These are phyloP conservation scores for Phytophthora brassicae DNA, from an alignment of 352 stramenopile species.

Conservation along the genomic window DNA sequence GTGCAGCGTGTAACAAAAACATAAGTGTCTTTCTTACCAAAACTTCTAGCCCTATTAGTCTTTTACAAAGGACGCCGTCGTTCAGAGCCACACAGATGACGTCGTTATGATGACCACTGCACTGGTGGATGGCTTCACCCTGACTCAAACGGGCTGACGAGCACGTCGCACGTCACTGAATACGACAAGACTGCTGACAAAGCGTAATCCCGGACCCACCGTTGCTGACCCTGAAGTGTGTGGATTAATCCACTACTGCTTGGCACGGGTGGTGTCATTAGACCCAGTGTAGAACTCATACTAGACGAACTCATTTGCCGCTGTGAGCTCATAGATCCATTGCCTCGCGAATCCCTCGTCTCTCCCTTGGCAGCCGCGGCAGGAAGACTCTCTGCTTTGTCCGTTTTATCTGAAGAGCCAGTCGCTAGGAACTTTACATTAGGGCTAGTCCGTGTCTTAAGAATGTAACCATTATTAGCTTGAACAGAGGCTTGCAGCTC, in stretches of 20 bases:
- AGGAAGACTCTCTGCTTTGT: slow-evolving; percentile 87
- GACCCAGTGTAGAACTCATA: slow-evolving; percentile 31
- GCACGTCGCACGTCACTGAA: slow-evolving; percentile 93
- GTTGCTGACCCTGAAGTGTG: slow-evolving; percentile 88
- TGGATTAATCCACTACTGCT: slow-evolving; percentile 62
- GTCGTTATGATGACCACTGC: slow-evolving; percentile 90
- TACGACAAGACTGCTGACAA: slow-evolving; percentile 98
- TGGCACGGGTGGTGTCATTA: slow-evolving; percentile 20
- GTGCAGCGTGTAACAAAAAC: no score
- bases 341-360: slow-evolving; percentile 21
- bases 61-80: slow-evolving; percentile 69
- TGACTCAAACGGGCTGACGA: slow-evolving; percentile 95
- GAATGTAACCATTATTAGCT: slow-evolving; percentile 90
- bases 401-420: slow-evolving; percentile 92
- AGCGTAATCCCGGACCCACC: slow-evolving; percentile 98
- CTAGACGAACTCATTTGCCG: slow-evolving; percentile 32
- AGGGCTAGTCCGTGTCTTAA: slow-evolving; percentile 90
- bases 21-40: no score
- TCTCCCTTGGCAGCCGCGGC: slow-evolving; percentile 22
- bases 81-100: slow-evolving; percentile 90
- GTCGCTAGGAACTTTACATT: slow-evolving; percentile 90
- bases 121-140: slow-evolving; percentile 86
- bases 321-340: slow-evolving; percentile 38
- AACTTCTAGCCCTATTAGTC: slow-evolving; percentile 49
- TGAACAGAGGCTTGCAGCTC: slow-evolving; percentile 68